Base-by-base conservation (phyloP, 1,139 yeast species). In the Pneumocystis canis region DNA sequence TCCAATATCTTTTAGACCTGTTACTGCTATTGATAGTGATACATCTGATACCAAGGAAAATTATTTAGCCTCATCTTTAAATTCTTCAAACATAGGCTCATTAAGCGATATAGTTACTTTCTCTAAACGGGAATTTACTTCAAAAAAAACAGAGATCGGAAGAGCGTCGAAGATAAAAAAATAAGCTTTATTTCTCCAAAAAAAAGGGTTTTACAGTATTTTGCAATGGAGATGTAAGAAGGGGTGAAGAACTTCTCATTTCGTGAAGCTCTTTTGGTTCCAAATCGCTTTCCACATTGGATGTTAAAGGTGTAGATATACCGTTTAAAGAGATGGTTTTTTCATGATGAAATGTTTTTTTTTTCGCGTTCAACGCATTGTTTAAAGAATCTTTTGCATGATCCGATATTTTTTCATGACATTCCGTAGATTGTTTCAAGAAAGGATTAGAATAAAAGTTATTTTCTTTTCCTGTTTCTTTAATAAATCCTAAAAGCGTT, bases 131-230 rank as follows among this genome's bases (percentile, higher is more conserved):
- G 54, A 47, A 25, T 47, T 25, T 16, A 25, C 11, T 9, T 14
- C 11, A 14, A 11, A n/a, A 14, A 47, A 11, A 47, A 47, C 14
- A 25, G 14, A 25, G 3, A n/a, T n/a, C n/a, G n/a, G n/a, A 47
- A 47, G 11, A 16, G 16, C 16, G 16, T 47, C 11, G 5, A 9
- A 11, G 14, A 47, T 14, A 47, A 47, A 28, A 47, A 16, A 54
- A 25, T 28, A 28, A 33, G 5, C 54, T 16, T 53, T 30, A n/a
- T 7, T 58, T n/a, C 25, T 18, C 3, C 2, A 1, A 25, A 59
- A 59, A 35, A 40, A 20, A 37, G 4, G n/a, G 3, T 57, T n/a
- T 25, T 25, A 41, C 60, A 59, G 11, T 40, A 64, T 65, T 25
- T 60, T 30, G 32, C 61, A 58, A 16, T 5, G 54, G 54, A 9